Percentiles rank a stretch among this genome's conserved stretches.
phyloP scores from a whole-genome alignment of 345 rosid genomes.

The Boechera retrofracta region DNA sequence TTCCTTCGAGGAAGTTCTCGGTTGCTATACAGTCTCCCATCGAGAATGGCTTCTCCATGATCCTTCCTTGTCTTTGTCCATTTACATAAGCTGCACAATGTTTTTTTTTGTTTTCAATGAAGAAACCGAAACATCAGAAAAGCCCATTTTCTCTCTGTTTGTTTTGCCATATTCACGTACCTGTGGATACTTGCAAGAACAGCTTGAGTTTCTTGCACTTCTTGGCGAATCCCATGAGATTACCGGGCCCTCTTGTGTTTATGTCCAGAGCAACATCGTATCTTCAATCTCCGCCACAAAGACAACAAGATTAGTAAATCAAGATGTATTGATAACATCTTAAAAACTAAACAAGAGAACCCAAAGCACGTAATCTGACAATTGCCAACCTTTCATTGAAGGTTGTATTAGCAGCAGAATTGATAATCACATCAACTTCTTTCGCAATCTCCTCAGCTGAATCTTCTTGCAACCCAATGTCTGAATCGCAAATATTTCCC shows the following conservation, averaged over 20 bases:
- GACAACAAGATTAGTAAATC: conserved; percentile 23
- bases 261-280: conserved; percentile 77
- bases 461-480: conserved; percentile 76
- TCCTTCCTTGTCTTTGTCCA: conserved; percentile 91
- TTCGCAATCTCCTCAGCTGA: conserved; percentile 57
- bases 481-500: conserved; percentile 69
- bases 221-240: conserved; percentile 74
- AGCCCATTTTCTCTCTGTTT: neutral
- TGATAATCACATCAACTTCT: conserved; percentile 72
- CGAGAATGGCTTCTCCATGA: conserved; percentile 80
- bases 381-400: conserved; percentile 69
- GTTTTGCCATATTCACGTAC: conserved; percentile 34
- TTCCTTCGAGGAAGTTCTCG: conserved; percentile 56
- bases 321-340: conserved; percentile 16
- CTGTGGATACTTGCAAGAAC: conserved; percentile 83
- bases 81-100: conserved; percentile 75
- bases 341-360: conserved; percentile 10
- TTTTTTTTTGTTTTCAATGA: neutral
- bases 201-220: conserved; percentile 72
- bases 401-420: conserved; percentile 85
- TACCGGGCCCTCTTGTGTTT: conserved; percentile 72
- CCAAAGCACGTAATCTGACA: neutral
- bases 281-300: conserved; percentile 51
- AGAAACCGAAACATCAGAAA: conserved; percentile 1
- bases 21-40: conserved; percentile 75